A percentile compares a stretch with the other conserved stretches of the same genome.
Conservation (phyloP, 2,329 filamentous ascomycete genomes). For the Trichoderma koningii region DNA sequence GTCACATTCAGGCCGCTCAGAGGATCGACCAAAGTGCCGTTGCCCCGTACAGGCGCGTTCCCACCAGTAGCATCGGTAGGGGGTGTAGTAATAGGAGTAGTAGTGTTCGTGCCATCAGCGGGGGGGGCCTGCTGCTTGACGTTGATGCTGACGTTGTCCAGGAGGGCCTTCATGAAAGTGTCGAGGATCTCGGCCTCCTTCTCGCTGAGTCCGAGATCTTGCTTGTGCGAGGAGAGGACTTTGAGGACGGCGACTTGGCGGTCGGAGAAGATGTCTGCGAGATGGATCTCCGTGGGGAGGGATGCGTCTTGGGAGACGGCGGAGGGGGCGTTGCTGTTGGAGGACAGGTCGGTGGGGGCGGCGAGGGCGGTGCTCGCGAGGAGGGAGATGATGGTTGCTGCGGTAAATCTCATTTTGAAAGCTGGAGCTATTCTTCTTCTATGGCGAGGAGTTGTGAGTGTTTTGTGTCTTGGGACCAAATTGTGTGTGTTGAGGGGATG, state of each 20-base stretch:
- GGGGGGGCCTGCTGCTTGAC: not conserved
- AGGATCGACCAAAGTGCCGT: not conserved
- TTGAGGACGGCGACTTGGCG: constrained; percentile 21
- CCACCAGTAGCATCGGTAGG: not conserved
- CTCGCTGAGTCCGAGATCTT: not conserved
- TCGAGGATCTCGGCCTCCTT: constrained; percentile 13
- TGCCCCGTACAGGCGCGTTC: not conserved
- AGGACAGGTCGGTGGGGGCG: constrained; percentile 1
- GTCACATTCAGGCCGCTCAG: not conserved
- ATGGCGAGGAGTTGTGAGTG: not conserved
- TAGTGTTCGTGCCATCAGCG: not conserved
- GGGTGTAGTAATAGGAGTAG: not conserved
- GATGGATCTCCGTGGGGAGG: not conserved
- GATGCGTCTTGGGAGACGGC: not conserved
- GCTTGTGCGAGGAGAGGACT: constrained; percentile 13
- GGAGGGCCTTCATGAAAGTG: constrained; percentile 8
- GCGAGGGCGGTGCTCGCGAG: constrained; percentile 17
- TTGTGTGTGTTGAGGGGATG: not conserved
- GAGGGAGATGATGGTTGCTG: constrained; percentile 9
- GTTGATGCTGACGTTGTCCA: not conserved
- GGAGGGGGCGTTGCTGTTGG: not conserved
- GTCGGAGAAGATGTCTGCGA: not conserved
- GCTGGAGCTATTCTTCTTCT: too few relatives aligned
- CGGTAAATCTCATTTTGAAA: constrained; percentile 10
- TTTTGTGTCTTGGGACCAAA: not conserved